Evolutionary conservation across 106 monocot species (phyloP).

Genomic region (Iris macrosiphon): DNA sequence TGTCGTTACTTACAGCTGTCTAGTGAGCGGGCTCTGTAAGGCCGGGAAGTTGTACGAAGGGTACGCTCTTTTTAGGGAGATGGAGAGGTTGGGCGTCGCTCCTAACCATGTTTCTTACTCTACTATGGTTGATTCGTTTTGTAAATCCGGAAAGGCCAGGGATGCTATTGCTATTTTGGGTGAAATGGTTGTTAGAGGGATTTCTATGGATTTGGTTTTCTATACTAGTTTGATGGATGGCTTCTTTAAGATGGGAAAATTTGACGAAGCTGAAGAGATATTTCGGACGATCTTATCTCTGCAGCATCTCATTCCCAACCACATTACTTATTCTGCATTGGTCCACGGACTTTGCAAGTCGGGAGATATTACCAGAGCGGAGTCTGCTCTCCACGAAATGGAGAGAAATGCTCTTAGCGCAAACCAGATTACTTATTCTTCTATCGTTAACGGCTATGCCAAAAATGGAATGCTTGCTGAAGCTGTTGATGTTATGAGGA

Average conservation of each 20-base stretch:
- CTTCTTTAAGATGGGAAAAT: constrained; percentile 47
- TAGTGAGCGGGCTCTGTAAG: constrained; percentile 64
- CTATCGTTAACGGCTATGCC: constrained; percentile 66
- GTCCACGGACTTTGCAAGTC: constrained; percentile 75
- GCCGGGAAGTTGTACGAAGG: constrained; percentile 41
- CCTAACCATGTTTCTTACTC: constrained; percentile 81
- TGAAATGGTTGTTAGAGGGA: constrained; percentile 65
- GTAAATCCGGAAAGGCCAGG: constrained; percentile 31
- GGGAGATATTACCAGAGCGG: constrained; percentile 49
- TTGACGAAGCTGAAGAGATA: constrained; percentile 47
- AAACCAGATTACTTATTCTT: constrained; percentile 69
- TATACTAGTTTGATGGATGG: constrained; percentile 59
- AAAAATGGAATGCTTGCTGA: constrained; percentile 58
- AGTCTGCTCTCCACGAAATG: constrained; percentile 52
- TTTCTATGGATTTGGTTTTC: constrained; percentile 57
- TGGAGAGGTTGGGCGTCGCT: constrained; percentile 59
- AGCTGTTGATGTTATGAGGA: constrained; percentile 41
- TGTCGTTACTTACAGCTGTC: constrained; percentile 68
- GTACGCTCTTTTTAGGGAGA: constrained; percentile 75
- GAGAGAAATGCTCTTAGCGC: constrained; percentile 22
- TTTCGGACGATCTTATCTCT: constrained; percentile 34
- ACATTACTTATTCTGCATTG: constrained; percentile 50
- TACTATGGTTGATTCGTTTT: constrained; percentile 47
- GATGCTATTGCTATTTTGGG: constrained; percentile 37
- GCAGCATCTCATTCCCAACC: constrained; percentile 30